Base-by-base conservation (phyloP, 2,329 filamentous ascomycete genomes). In the Endocalyx cinctus region DNA sequence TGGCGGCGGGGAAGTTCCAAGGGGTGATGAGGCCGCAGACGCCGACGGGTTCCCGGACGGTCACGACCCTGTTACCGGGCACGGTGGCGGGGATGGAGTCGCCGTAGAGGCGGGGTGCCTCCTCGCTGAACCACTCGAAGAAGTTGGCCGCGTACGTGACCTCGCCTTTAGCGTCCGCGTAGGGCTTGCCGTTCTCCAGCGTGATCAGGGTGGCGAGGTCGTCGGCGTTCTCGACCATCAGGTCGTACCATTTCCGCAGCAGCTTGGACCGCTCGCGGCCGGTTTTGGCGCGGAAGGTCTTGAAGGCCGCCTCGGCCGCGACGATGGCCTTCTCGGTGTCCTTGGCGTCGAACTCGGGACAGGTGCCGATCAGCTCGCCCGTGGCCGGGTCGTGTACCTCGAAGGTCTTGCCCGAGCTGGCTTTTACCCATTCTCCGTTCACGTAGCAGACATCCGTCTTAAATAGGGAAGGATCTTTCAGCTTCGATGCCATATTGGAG, bases 391-490 rank as follows among this genome's bases (percentile, higher is more conserved):
- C 83, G 44, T 77, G 72, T 39, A 96, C 86, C 58, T 92, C 82
- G 60, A 97, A 98, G 28, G 87, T 95, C 74, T 94, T 81, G 55
- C 87, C 87, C 1, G 87, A 94, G 54, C 79, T 77, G 48, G 90
- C 86, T 49, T 75, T 73, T 42, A 94, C 77, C 86, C 89, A 98
- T 74, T 94, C 76, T 53, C 92, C 92, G 58, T 98, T 90, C 54
- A 97, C 81, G 57, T 90, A 96, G 52, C 79, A 77, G 39, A 78
- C 75, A 57, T 89, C 77, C 48, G 82, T 78, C 68, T 94, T 96
- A 52, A 97, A 77, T 39, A 98, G 75, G 16, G 83, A 86, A 22
- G 77, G 76, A 49, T 90, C 85, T 54, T 80, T 85, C 52, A 90
- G 77, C 82, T 88, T 52, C n/a, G 52, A 45, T 19, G 47, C 29